A percentile compares a stretch with the other conserved stretches of the same genome.
These are phyloP conservation scores for Podaxis sp. DNA, from an alignment of 768 basidiomycete genomes.

Conservation along the genomic window DNA sequence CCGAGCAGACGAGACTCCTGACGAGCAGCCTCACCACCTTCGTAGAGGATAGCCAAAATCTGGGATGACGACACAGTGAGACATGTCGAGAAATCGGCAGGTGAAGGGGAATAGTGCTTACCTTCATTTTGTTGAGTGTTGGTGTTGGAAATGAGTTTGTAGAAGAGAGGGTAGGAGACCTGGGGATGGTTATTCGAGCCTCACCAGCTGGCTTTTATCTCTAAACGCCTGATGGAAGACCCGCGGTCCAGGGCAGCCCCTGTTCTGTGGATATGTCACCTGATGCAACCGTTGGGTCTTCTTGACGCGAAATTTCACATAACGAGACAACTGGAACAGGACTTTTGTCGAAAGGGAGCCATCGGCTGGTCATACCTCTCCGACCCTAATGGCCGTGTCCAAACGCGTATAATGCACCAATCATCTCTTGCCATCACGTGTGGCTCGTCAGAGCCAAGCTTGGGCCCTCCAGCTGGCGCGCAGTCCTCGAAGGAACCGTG, in stretches of 20 bases:
- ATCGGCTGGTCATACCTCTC: not conserved
- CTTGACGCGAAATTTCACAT: slow-evolving; percentile 12
- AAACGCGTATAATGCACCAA: not conserved
- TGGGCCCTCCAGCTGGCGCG: not conserved
- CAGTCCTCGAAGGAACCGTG: not conserved
- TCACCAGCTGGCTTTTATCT: slow-evolving; percentile 8
- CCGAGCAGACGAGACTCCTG: slow-evolving; percentile 77
- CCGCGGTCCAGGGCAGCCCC: not conserved
- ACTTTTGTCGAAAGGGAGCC: not conserved
- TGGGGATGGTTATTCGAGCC: not conserved
- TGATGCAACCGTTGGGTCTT: slow-evolving; percentile 4
- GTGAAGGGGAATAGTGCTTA: slow-evolving; percentile 12
- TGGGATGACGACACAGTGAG: slow-evolving; percentile 24
- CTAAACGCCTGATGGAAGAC: slow-evolving; percentile 6
- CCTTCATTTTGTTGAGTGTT: slow-evolving; percentile 39
- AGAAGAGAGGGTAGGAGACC: slow-evolving; percentile 14
- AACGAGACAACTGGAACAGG: slow-evolving; percentile 4
- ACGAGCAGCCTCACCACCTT: slow-evolving; percentile 61
- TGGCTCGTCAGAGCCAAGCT: not conserved
- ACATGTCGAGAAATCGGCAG: not conserved
- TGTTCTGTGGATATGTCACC: slow-evolving; percentile 18
- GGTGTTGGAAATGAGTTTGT: slow-evolving; percentile 5
- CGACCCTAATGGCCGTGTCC: not conserved
- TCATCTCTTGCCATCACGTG: not conserved
- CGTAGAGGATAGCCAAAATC: slow-evolving; percentile 76